phyloP scores from a whole-genome alignment of 2,329 filamentous ascomycete species.

The Paraphaeosphaeria sporulosa region DNA sequence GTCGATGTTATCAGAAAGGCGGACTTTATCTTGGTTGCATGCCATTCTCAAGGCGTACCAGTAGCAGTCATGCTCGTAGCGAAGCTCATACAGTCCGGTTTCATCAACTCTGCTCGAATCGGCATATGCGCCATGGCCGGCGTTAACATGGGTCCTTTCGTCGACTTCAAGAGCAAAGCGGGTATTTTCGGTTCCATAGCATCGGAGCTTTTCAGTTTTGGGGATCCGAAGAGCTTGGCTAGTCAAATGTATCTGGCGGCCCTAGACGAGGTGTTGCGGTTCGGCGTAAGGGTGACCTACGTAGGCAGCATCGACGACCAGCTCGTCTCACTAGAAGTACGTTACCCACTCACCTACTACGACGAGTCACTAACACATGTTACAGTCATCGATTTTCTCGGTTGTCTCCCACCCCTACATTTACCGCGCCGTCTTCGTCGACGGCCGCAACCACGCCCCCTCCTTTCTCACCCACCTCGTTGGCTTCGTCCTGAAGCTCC shows the following conservation, averaged over 20 bases:
- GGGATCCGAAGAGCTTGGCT: conserved; percentile 79
- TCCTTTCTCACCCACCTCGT: conserved; percentile 94
- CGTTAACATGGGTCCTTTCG: conserved; percentile 90
- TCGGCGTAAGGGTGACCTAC: conserved; percentile 84
- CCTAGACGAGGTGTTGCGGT: conserved; percentile 75
- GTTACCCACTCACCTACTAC: conserved; percentile 21
- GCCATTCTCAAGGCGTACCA: conserved; percentile 94
- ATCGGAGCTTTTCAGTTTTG: conserved; percentile 95
- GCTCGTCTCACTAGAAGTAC: conserved; percentile 86
- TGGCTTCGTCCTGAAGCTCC: conserved; percentile 89
- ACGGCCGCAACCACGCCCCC: conserved; percentile 88
- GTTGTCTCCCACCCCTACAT: conserved; percentile 90
- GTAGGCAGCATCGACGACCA: conserved; percentile 97
- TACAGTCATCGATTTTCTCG: conserved; percentile 81
- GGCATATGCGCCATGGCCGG: conserved; percentile 91
- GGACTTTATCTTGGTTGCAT: conserved; percentile 90
- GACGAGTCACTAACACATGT: conserved; percentile 11
- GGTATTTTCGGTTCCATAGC: conserved; percentile 81
- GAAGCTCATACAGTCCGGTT: conserved; percentile 89
- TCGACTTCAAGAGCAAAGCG: conserved; percentile 88
- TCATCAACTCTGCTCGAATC: conserved; percentile 77
- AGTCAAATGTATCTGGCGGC: conserved; percentile 82
- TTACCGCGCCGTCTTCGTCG: conserved; percentile 93
- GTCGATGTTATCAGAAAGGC: conserved; percentile 87
- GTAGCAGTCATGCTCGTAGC: conserved; percentile 92